These are phyloP conservation scores for Physaria fendleri DNA, from an alignment of 345 rosid genomes.

Conservation along the genomic window DNA sequence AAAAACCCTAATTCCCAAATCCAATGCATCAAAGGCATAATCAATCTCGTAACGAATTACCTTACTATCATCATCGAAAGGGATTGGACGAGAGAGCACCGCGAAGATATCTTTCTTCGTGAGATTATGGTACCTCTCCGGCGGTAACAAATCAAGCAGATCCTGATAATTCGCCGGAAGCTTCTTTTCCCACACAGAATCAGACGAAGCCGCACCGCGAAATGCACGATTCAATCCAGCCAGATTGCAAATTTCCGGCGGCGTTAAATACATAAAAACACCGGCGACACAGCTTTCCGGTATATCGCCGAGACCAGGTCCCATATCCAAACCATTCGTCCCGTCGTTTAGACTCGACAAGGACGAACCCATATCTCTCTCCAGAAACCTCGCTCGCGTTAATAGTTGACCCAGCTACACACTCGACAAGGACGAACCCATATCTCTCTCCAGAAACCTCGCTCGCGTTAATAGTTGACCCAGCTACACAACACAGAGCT, in stretches of 20 bases:
- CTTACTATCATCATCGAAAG: slow-evolving; percentile 70
- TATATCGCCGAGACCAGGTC: slow-evolving; percentile 83
- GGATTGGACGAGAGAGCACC: slow-evolving; percentile 69
- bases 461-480: slow-evolving; percentile 23
- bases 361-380: slow-evolving; percentile 66
- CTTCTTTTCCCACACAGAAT: slow-evolving; percentile 85
- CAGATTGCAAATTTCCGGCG: slow-evolving; percentile 97
- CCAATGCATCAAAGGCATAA: background rate
- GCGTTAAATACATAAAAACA: slow-evolving; percentile 70
- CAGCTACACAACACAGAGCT: slow-evolving; percentile 13
- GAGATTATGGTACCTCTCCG: slow-evolving; percentile 50
- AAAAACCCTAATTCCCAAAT: slow-evolving; percentile 33
- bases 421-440: slow-evolving; percentile 88
- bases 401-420: slow-evolving; percentile 28
- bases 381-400: background rate
- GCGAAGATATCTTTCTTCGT: slow-evolving; percentile 81
- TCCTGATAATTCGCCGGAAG: slow-evolving; percentile 70
- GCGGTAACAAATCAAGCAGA: slow-evolving; percentile 81
- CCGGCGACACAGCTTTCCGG: slow-evolving; percentile 93
- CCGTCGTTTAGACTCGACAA: slow-evolving; percentile 71
- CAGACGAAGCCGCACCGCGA: slow-evolving; percentile 90
- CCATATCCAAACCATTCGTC: slow-evolving; percentile 34
- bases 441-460: slow-evolving; percentile 11
- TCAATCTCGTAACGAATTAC: slow-evolving; percentile 22
- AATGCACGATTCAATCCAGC: slow-evolving; percentile 75